These are phyloP conservation scores for Berkeleyomyces rouxiae DNA, from an alignment of 2,329 filamentous ascomycete genomes.

Conservation along the genomic window DNA sequence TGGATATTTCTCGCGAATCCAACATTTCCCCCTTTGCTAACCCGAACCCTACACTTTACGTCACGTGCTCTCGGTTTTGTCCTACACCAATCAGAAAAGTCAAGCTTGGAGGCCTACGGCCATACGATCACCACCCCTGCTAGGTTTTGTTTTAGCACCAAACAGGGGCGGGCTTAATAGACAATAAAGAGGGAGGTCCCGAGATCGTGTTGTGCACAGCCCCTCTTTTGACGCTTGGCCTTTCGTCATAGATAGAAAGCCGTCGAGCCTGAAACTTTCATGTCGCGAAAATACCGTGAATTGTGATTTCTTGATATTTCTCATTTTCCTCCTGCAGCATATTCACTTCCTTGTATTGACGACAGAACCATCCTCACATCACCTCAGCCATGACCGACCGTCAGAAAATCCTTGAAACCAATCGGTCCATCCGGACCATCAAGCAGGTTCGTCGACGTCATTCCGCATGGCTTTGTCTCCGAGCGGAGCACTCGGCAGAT, in stretches of 20 bases:
- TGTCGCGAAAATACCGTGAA: background rate
- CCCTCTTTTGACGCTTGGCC: background rate
- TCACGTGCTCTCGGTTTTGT: too few relatives aligned
- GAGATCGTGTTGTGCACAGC: background rate
- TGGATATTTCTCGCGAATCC: too few relatives aligned
- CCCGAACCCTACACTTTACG: too few relatives aligned
- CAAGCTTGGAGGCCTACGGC: too few relatives aligned
- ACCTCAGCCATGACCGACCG: conserved; percentile 24
- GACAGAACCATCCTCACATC: background rate
- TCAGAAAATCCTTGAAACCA: conserved; percentile 50
- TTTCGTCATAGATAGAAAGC: background rate
- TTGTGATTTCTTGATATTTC: background rate
- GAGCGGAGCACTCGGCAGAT: background rate
- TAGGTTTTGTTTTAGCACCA: too few relatives aligned
- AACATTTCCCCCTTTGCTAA: too few relatives aligned
- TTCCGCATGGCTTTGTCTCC: background rate
- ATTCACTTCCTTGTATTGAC: background rate
- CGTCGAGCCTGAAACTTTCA: background rate
- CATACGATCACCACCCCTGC: too few relatives aligned
- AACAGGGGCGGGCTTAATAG: background rate
- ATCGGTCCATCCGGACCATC: conserved; percentile 73
- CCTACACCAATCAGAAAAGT: too few relatives aligned
- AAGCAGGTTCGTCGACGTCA: conserved; percentile 47
- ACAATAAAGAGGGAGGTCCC: background rate
- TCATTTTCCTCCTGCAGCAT: background rate